Percentiles rank a stretch among this genome's conserved stretches.
These are phyloP conservation scores for Chalciporus piperatus DNA, from an alignment of 768 basidiomycete genomes.

Conservation along the genomic window DNA sequence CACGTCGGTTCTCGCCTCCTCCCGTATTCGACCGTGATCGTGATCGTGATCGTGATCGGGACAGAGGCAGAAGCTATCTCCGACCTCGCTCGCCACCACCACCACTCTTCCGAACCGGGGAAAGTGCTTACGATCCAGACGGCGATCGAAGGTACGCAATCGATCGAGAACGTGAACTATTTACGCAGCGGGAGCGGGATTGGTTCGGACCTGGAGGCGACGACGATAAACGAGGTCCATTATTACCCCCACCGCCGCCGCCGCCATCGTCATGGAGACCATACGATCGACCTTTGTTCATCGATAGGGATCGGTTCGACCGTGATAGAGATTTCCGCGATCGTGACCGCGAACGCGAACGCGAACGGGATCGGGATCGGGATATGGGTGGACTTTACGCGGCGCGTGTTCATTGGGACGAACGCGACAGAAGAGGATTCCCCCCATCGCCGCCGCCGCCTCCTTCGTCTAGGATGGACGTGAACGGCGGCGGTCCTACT, in stretches of 20 bases:
- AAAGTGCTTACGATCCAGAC: slow-evolving; percentile 32
- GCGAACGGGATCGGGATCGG: slow-evolving; percentile 27
- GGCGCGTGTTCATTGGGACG: slow-evolving; percentile 36
- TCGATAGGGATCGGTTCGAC: slow-evolving; percentile 39
- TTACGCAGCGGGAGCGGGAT: slow-evolving; percentile 28
- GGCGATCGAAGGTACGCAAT: slow-evolving; percentile 32
- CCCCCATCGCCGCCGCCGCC: slow-evolving; percentile 18
- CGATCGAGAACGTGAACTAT: slow-evolving; percentile 32
- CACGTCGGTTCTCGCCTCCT: slow-evolving; percentile 26
- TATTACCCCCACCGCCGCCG: not conserved
- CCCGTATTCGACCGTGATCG: slow-evolving; percentile 35
- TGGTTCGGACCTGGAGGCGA: slow-evolving; percentile 35
- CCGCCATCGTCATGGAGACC: slow-evolving; percentile 24
- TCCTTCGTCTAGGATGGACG: slow-evolving; percentile 14
- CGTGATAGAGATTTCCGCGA: slow-evolving; percentile 33
- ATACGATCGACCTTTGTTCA: slow-evolving; percentile 33
- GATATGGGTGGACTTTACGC: slow-evolving; percentile 14
- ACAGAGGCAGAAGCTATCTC: slow-evolving; percentile 29
- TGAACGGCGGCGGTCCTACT: slow-evolving; percentile 1
- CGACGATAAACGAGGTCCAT: slow-evolving; percentile 37
- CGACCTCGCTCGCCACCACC: slow-evolving; percentile 34
- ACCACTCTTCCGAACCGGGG: slow-evolving; percentile 22
- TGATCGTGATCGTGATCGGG: slow-evolving; percentile 31
- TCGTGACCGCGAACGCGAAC: slow-evolving; percentile 39
- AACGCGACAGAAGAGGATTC: slow-evolving; percentile 38